Percentiles rank a stretch among this genome's conserved stretches.
phyloP scores from a whole-genome alignment of 768 basidiomycete genomes.

The Termitomyces sp. region DNA sequence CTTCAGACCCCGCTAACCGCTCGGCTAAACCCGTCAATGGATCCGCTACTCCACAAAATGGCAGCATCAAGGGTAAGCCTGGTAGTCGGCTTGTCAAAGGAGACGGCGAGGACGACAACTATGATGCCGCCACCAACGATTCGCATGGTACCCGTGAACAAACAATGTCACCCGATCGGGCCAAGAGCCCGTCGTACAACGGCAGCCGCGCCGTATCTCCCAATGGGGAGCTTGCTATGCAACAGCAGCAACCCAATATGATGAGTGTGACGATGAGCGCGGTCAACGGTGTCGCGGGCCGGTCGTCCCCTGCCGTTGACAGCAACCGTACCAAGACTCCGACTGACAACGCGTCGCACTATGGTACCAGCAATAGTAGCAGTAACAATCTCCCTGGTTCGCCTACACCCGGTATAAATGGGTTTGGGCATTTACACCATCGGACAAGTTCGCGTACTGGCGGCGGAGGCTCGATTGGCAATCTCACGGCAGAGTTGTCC shows the following conservation, averaged over 20 bases:
- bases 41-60: slow-evolving; percentile 29
- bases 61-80: slow-evolving; percentile 41
- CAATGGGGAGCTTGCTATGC: slow-evolving; percentile 22
- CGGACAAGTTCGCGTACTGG: slow-evolving; percentile 32
- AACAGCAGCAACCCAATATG: slow-evolving; percentile 42
- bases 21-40: slow-evolving; percentile 40
- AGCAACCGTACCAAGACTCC: slow-evolving; percentile 45
- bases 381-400: slow-evolving; percentile 31
- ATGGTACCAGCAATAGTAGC: slow-evolving; percentile 4
- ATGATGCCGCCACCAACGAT: slow-evolving; percentile 39
- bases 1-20: slow-evolving; percentile 50
- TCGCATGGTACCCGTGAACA: slow-evolving; percentile 33
- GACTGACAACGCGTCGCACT: slow-evolving; percentile 30
- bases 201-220: slow-evolving; percentile 61
- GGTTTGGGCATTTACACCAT: slow-evolving; percentile 35
- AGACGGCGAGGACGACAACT: slow-evolving; percentile 59
- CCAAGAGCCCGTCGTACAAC: slow-evolving; percentile 53
- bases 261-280: slow-evolving; percentile 43
- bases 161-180: slow-evolving; percentile 50
- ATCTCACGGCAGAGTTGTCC: slow-evolving; percentile 68
- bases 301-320: slow-evolving; percentile 41
- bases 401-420: slow-evolving; percentile 44
- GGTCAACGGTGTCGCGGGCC: slow-evolving; percentile 37
- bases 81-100: slow-evolving; percentile 46
- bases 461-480: slow-evolving; percentile 54